Evolutionary conservation across 345 rosid species (phyloP), one percentile per base, ranked within the genome.

Genomic region (Erysimum cheiranthoides): DNA sequence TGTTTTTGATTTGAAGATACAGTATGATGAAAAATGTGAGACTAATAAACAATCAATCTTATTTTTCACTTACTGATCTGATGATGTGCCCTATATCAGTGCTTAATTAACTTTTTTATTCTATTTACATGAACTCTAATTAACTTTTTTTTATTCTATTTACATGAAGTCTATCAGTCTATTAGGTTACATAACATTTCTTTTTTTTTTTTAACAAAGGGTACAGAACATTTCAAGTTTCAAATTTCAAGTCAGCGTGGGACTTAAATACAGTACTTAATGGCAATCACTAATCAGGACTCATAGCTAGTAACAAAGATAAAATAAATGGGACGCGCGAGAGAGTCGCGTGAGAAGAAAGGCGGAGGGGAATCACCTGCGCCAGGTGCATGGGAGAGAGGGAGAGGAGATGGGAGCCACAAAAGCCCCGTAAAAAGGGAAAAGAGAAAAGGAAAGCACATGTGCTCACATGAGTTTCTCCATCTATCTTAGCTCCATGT

Each of bases 361-460:
- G n/a, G 69, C 1, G 39, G 67, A 50, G 27, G 12, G 16, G 71
- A 61, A 62, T 70, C 66, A 63, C 43, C 76, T 77, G 76, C 28
- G 71, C 27, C 71, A 77, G 80, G 66, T 77, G 80, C 76, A 77
- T 77, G 52, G 71, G 60, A 76, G 52, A 61, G 54, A 34, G 73
- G 34, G 61, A 28, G 43, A 39, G 56, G 28, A 67, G 54, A 52
- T 6, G 70, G 71, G 72, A 30, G 36, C 68, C 53, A 77, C 61
- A 56, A 51, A 71, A 77, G 71, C 59, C 58, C 80, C 49, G 66
- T 43, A 47, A 71, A 71, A 57, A 59, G 49, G 76, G 72, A 77
- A 70, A 77, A 64, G 66, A 64, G 64, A 77, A 77, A 70, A 68
- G 14, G 75, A 76, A 76, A 77, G 77, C 73, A 71, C 81, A 77